Evolutionary conservation across 2,329 filamentous ascomycete species (phyloP).

Genomic region (Scedosporium dehoogii): DNA sequence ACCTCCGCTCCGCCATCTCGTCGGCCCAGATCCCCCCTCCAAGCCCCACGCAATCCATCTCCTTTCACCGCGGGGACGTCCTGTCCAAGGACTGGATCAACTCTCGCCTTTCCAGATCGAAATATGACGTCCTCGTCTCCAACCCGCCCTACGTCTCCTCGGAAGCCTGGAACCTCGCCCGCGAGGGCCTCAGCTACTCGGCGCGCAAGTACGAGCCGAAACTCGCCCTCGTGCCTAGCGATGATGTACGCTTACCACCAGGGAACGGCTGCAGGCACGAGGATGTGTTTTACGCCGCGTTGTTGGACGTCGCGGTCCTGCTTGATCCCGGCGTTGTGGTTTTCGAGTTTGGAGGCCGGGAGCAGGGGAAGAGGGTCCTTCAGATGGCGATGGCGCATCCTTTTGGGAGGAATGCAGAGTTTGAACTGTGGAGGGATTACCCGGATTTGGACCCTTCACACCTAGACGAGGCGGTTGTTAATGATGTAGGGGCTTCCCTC

Average conservation of each 20-base stretch:
- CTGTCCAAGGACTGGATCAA: slow-evolving; percentile 31
- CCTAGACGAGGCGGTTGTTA: slow-evolving; percentile 14
- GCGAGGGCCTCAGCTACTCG: slow-evolving; percentile 49
- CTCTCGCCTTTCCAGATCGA: slow-evolving; percentile 11
- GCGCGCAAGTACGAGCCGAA: slow-evolving; percentile 76
- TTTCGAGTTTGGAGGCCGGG: slow-evolving; percentile 62
- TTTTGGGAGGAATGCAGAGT: slow-evolving; percentile 19
- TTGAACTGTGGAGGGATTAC: slow-evolving; percentile 67
- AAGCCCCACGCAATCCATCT: slow-evolving; percentile 19
- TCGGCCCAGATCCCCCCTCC: slow-evolving; percentile 15
- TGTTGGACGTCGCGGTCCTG: slow-evolving; percentile 44
- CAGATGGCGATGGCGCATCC: slow-evolving; percentile 28
- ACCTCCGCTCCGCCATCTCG: slow-evolving; percentile 43
- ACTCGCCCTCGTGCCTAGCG: slow-evolving; percentile 59
- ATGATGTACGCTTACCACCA: slow-evolving; percentile 17
- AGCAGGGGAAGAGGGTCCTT: slow-evolving; percentile 57
- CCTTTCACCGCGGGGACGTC: slow-evolving; percentile 39
- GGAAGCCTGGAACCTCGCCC: slow-evolving; percentile 26
- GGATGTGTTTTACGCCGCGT: slow-evolving; percentile 56
- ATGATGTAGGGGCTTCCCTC: not conserved
- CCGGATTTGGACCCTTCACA: slow-evolving; percentile 31
- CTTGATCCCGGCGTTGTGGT: slow-evolving; percentile 46
- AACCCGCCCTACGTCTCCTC: slow-evolving; percentile 89
- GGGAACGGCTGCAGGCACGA: slow-evolving; percentile 23
- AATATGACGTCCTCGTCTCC: slow-evolving; percentile 61